Evolutionary conservation across 2,329 filamentous ascomycete genomes (phyloP).

Genomic region (Uncinocarpus reesii): DNA sequence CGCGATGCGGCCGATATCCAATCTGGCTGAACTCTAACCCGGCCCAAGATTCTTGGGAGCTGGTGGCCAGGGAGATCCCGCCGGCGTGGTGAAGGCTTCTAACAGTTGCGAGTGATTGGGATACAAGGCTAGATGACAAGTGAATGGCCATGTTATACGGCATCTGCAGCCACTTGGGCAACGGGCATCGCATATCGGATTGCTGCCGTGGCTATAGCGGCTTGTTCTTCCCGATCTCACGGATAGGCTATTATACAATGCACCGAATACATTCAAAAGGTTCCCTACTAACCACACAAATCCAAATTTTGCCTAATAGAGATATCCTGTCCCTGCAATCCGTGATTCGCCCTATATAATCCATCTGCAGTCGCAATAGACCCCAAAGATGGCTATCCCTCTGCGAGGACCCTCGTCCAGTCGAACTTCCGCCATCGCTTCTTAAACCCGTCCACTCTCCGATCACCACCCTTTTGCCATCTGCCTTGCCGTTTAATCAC

Average conservation of each 20-base stretch:
- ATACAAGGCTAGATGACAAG: background rate
- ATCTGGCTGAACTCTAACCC: slow-evolving; percentile 10
- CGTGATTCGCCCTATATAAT: too few relatives aligned
- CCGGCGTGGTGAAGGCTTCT: background rate
- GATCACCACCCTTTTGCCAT: slow-evolving; percentile 60
- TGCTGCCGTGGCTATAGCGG: too few relatives aligned
- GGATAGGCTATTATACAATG: too few relatives aligned
- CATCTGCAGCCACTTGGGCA: too few relatives aligned
- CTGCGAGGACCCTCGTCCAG: slow-evolving; percentile 59
- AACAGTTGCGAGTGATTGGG: background rate
- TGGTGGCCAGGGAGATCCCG: background rate
- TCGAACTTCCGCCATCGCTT: slow-evolving; percentile 88
- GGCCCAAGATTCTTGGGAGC: slow-evolving; percentile 3
- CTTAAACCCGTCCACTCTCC: slow-evolving; percentile 64
- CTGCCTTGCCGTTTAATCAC: slow-evolving; percentile 81
- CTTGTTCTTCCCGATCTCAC: too few relatives aligned
- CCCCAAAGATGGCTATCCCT: slow-evolving; percentile 26
- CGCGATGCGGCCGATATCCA: slow-evolving; percentile 8
- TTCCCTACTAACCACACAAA: too few relatives aligned
- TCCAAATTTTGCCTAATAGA: background rate
- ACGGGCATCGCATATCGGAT: too few relatives aligned
- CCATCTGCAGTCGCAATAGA: too few relatives aligned
- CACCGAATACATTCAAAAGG: too few relatives aligned
- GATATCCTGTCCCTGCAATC: background rate
- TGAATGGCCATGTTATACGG: background rate